Base-by-base conservation (phyloP, 2,329 filamentous ascomycete genomes). In the Scorias spongiosa region DNA sequence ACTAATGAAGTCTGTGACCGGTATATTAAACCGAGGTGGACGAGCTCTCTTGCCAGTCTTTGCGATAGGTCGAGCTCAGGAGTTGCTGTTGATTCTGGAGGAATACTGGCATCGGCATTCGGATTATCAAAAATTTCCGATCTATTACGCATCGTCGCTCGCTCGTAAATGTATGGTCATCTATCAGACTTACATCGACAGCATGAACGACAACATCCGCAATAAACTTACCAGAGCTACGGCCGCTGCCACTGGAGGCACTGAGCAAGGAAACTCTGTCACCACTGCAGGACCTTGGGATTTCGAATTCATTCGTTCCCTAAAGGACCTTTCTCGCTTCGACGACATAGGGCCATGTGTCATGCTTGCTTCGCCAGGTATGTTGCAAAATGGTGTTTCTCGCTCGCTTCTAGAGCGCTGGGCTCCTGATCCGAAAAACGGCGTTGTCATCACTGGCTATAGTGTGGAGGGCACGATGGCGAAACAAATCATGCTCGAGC, bases 201-300 rank as follows among this genome's bases (percentile, higher is more conserved):
- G 88, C 44, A 98, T 98, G 91, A 98, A 98, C 61, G 89, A 96
- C 58, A 96, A 95, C 56, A 96, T 98, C 69, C 95, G 94, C 63
- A 78, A 85, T 10, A 75, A 94, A n/a, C 95, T 95, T 64, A 75
- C 83, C 43, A 86, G 85, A 3, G 86, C 93, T 60, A 84, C 86
- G 9, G 85, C 93, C 60, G 81, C 82, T 0, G 80, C 78, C 29
- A 84, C 84, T 8, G 83, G 87, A 51, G 74, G 73, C 2, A 74
- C 75, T 6, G 78, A 46, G 14, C 44, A 45, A 6, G 88, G 84
- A 56, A 86, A 82, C 26, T 3, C 32, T 36, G 15, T 36, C 4
- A 12, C 32, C 12, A 36, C 32, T 5, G 32, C 32, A 36, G 88
- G 84, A 30, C 91, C 91, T 0, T 98, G 91, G 88, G 91, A 98